Evolutionary conservation across 352 stramenopile species (phyloP).

Genomic region (Pythium pectinolyticum): DNA sequence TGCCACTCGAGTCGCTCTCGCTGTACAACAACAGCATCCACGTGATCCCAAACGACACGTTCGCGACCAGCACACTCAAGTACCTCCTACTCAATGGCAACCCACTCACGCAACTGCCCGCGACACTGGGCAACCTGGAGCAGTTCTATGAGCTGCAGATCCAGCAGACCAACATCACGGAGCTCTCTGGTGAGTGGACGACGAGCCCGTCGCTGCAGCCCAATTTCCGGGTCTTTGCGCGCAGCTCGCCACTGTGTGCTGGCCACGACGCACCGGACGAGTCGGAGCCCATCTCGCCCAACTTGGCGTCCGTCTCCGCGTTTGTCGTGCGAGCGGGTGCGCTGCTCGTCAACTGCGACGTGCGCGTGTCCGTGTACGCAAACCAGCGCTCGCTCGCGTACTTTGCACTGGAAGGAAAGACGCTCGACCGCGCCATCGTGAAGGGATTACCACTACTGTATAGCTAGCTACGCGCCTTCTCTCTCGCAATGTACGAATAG

Average conservation of each 20-base stretch:
- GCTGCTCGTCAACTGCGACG: neutral
- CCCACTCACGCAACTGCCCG: conserved; percentile 3
- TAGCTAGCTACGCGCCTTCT: neutral
- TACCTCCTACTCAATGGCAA: conserved; percentile 15
- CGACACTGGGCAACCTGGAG: neutral
- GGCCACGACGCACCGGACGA: neutral
- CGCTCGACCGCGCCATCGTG: neutral
- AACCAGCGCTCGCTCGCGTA: conserved; percentile 2
- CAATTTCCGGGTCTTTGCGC: neutral
- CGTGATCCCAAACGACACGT: conserved; percentile 7
- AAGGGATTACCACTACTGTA: too few relatives aligned
- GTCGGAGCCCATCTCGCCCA: neutral
- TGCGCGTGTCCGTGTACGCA: conserved; percentile 1
- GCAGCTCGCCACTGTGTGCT: conserved; percentile 1
- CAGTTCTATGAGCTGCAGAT: conserved; percentile 16
- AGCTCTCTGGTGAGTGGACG: neutral
- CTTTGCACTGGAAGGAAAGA: conserved; percentile 16
- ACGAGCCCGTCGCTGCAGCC: neutral
- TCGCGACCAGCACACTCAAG: conserved; percentile 4
- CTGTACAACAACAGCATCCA: conserved; percentile 16
- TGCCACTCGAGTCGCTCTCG: conserved; percentile 22
- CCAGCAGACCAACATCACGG: conserved; percentile 4
- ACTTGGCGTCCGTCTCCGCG: neutral
- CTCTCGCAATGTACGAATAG: too few relatives aligned
- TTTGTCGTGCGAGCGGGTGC: neutral